Conservation (phyloP, 2,329 filamentous ascomycete genomes). For the Trichoderma koningiopsis region DNA sequence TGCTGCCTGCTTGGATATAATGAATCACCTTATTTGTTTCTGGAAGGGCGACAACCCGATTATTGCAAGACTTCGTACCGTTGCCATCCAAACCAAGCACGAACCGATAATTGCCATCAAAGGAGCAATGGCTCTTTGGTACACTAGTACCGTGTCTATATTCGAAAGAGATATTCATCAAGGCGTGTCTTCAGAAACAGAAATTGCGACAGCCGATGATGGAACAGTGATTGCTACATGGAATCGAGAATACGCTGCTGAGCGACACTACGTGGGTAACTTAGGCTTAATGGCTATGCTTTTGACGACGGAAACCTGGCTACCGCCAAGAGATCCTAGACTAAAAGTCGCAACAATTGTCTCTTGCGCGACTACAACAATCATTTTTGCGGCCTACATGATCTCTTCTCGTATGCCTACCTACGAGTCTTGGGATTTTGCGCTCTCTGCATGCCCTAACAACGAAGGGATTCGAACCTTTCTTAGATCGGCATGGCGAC, state of each 20-base stretch:
- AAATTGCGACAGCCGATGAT: conserved; percentile 14
- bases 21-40: conserved; percentile 22
- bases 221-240: conserved; percentile 23
- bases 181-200: conserved; percentile 20
- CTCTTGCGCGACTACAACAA: conserved; percentile 28
- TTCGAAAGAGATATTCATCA: conserved; percentile 27
- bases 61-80: conserved; percentile 24
- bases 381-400: conserved; percentile 31
- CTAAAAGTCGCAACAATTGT: conserved; percentile 28
- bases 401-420: conserved; percentile 28
- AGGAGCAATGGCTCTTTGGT: conserved; percentile 30
- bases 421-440: conserved; percentile 13
- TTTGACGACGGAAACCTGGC: conserved; percentile 28
- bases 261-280: conserved; percentile 29
- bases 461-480: conserved; percentile 26
- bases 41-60: conserved; percentile 26
- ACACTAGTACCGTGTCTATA: conserved; percentile 26
- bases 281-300: conserved; percentile 35
- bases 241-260: conserved; percentile 25
- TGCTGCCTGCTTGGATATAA: conserved; percentile 16
- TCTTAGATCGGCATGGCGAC: conserved; percentile 28
- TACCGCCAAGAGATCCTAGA: conserved; percentile 27
- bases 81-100: neutral
- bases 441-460: neutral
- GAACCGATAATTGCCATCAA: conserved; percentile 26